Percentiles rank a stretch among this genome's conserved stretches.
phyloP scores from a whole-genome alignment of 192 early-diverging fungal species.

The Gaertneriomyces semiglobifer region DNA sequence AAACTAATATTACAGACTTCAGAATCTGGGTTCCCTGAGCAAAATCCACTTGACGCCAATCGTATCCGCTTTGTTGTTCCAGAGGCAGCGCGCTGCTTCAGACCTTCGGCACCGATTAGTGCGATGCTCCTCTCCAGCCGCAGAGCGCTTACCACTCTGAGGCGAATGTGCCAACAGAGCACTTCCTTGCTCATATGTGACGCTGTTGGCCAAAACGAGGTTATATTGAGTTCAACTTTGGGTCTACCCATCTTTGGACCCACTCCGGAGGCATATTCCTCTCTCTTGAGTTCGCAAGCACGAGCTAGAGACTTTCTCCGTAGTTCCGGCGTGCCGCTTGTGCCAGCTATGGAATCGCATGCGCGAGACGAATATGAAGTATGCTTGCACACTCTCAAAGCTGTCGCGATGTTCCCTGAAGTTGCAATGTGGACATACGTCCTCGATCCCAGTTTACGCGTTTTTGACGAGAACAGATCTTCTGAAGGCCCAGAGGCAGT shows the following conservation, averaged over 20 bases:
- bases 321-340: constrained; percentile 10
- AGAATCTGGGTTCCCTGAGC: constrained; percentile 23
- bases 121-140: constrained; percentile 19
- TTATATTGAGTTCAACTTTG: constrained; percentile 21
- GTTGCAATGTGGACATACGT: constrained; percentile 15
- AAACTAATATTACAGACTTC: background rate
- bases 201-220: constrained; percentile 23
- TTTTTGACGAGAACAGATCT: background rate
- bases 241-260: constrained; percentile 22
- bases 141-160: constrained; percentile 10
- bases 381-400: constrained; percentile 18
- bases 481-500: constrained; percentile 19
- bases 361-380: constrained; percentile 19
- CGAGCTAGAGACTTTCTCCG: constrained; percentile 13
- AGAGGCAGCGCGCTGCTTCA: constrained; percentile 26
- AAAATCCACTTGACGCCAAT: constrained; percentile 24
- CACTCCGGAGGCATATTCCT: constrained; percentile 22
- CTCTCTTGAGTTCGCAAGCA: constrained; percentile 11
- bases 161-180: constrained; percentile 18
- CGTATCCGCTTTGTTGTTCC: constrained; percentile 26
- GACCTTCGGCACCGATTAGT: constrained; percentile 8
- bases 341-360: constrained; percentile 13
- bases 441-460: background rate
- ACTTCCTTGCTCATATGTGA: constrained; percentile 19
- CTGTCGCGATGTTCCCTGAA: constrained; percentile 19